Evolutionary conservation across 257 asterid genomes (phyloP).

Genomic region (Solanum bukasovii): DNA sequence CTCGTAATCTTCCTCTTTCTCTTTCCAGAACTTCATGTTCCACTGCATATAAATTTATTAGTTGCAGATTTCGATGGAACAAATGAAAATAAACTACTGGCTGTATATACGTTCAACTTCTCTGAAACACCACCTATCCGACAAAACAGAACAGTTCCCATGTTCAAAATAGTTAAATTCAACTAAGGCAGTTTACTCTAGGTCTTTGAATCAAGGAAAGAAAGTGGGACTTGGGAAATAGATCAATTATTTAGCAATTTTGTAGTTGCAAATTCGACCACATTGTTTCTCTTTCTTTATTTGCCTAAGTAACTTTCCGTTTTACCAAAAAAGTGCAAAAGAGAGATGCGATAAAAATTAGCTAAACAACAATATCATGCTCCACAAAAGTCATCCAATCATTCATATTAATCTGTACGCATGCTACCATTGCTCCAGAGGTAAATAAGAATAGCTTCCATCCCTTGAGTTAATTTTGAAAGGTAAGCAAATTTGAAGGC

Average conservation of each 20-base stretch:
- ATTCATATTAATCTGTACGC: not conserved
- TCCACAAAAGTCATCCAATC: not conserved
- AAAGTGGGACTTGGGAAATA: not conserved
- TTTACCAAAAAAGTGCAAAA: not conserved
- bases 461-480: not conserved
- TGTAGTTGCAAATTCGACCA: not conserved
- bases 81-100: not conserved
- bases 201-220: not conserved
- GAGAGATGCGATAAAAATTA: not conserved
- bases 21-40: conserved; percentile 92
- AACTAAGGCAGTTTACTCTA: not conserved
- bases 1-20: conserved; percentile 65
- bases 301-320: not conserved
- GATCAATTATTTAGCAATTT: not conserved
- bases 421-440: not conserved
- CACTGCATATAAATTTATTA: conserved; percentile 40
- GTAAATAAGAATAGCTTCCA: not conserved
- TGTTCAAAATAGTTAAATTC: not conserved
- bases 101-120: not conserved
- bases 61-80: not conserved
- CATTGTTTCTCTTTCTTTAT: not conserved
- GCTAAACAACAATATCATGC: not conserved
- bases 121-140: not conserved
- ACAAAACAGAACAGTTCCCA: not conserved
- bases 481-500: not conserved